These are phyloP conservation scores for Narthecium ossifragum DNA, from an alignment of 106 monocot species.

Conservation along the genomic window DNA sequence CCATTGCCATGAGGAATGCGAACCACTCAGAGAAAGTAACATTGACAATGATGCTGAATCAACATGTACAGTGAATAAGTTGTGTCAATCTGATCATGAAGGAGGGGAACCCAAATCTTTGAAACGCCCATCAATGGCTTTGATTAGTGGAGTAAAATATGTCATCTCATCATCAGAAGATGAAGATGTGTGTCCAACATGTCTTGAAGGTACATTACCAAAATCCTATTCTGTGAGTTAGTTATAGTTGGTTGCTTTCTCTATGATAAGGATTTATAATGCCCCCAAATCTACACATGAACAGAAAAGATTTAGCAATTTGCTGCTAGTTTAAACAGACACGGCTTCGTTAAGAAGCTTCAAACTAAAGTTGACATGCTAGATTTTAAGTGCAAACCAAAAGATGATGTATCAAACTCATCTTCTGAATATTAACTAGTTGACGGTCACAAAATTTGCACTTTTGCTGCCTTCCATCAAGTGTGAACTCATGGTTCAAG, in stretches of 20 bases:
- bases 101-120: slow-evolving; percentile 23
- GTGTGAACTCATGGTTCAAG: no score
- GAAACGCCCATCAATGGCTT: slow-evolving; percentile 24
- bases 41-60: slow-evolving; percentile 16
- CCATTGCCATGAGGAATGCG: slow-evolving; percentile 53
- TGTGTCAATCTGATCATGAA: slow-evolving; percentile 23
- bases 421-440: no score
- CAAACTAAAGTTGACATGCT: background rate
- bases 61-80: slow-evolving; percentile 13
- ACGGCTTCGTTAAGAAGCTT: background rate
- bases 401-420: background rate
- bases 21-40: slow-evolving; percentile 32
- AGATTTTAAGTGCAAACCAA: background rate
- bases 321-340: background rate
- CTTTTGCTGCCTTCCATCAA: no score
- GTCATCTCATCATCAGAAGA: slow-evolving; percentile 58
- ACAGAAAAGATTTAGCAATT: background rate
- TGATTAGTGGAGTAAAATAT: slow-evolving; percentile 17
- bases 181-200: slow-evolving; percentile 92
- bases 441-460: no score
- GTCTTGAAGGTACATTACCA: slow-evolving; percentile 69
- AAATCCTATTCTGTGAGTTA: background rate
- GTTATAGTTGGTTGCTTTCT: background rate
- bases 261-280: background rate
- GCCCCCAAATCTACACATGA: background rate